Percentiles rank a stretch among this genome's conserved stretches.
These are phyloP conservation scores for Fusarium veterinarium DNA, from an alignment of 2,329 filamentous ascomycete genomes.

Conservation along the genomic window DNA sequence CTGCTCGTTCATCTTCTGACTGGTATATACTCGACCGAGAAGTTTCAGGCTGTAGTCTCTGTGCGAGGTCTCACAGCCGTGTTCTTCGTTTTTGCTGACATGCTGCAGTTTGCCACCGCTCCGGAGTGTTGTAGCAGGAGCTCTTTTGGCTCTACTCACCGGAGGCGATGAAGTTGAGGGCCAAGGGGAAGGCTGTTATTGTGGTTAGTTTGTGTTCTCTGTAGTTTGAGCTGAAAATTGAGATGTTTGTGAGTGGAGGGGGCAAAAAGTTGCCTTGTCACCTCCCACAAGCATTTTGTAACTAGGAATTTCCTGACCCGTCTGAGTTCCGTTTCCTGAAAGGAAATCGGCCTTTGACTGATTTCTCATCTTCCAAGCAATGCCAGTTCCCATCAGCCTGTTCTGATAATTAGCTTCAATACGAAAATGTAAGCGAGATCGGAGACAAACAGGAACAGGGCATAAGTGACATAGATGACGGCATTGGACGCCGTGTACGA, in stretches of 20 bases:
- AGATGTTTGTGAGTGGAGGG: neutral
- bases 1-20: slow-evolving; percentile 49
- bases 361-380: slow-evolving; percentile 68
- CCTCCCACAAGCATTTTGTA: slow-evolving; percentile 3
- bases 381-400: slow-evolving; percentile 71
- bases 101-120: slow-evolving; percentile 68
- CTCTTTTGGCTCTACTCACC: slow-evolving; percentile 74
- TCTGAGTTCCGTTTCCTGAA: slow-evolving; percentile 83
- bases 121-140: slow-evolving; percentile 52
- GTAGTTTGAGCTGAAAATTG: neutral
- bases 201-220: slow-evolving; percentile 45
- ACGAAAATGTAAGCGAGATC: neutral
- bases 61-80: slow-evolving; percentile 9
- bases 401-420: slow-evolving; percentile 27
- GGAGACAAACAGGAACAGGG: slow-evolving; percentile 74
- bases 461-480: slow-evolving; percentile 84
- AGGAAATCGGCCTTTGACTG: slow-evolving; percentile 79
- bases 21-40: slow-evolving; percentile 34
- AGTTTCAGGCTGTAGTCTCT: slow-evolving; percentile 10
- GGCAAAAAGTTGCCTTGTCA: neutral
- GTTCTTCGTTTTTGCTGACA: slow-evolving; percentile 48
- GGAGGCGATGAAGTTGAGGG: slow-evolving; percentile 90
- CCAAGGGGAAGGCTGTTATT: slow-evolving; percentile 76
- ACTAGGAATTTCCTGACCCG: slow-evolving; percentile 69
- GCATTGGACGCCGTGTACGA: slow-evolving; percentile 83